Base-by-base conservation (phyloP, 208 protist species). In the Leishmania lainsoni region DNA sequence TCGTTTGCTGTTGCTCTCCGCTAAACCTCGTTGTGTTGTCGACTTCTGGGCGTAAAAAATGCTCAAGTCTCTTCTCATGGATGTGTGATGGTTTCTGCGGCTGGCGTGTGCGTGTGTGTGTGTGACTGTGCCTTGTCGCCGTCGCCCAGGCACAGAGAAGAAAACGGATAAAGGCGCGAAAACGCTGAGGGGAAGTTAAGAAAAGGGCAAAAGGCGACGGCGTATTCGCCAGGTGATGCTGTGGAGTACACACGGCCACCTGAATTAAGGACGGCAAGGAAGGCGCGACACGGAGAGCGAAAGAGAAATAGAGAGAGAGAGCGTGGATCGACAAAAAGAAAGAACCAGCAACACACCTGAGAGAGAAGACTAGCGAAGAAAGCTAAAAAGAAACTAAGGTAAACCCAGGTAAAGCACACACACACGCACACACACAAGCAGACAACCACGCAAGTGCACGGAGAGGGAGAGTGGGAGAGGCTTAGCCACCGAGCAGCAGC, bases 361-460 rank as follows among this genome's bases (percentile, higher is more conserved):
- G 35, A 39, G 35, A 39, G 35, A 39, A 39, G 35, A 39, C 35
- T 39, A 39, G 1, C 35, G 35, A 70, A 79, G 8, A 14, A 58
- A 70, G n/a, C n/a, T n/a, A 80, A 26, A 81, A 22, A 54, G 83
- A 78, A 35, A 75, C 4, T 26, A 48, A 51, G 68, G 8, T 3
- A 14, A 51, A 49, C 4, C n/a, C 68, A 72, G 32, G 26, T 39
- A 5, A 39, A 22, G 26, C 32, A 72, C 16, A 72, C 68, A 72
- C 68, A 72, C 59, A n/a, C 59, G 22, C 59, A n/a, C 26, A 65
- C 59, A 65, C 59, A 17, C 59, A 10, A 65, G n/a, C 59, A 0
- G 8, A 65, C 26, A 65, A 8, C 9, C n/a, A 65, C 59, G 22
- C 26, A 65, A 29, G 65, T 12, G 39, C 65, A 71, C 29, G 22